phyloP scores from a whole-genome alignment of 73 alveolate species.

The Paramecium sexaurelia region DNA sequence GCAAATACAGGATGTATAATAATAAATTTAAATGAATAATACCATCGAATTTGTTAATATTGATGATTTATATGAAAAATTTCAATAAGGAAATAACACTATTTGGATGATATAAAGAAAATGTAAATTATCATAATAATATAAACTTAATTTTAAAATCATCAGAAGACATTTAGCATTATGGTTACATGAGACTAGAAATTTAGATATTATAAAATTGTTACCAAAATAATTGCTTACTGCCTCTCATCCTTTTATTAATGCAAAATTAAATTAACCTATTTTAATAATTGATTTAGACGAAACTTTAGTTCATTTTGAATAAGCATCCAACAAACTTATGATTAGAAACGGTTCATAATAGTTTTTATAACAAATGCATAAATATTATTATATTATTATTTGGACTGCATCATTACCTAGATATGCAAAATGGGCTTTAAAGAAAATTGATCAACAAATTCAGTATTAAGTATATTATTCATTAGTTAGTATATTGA shows the following conservation, averaged over 20 bases:
- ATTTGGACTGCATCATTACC: conserved; percentile 61
- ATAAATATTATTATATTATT: background rate
- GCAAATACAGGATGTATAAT: background rate
- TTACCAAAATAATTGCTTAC: background rate
- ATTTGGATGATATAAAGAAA: conserved; percentile 9
- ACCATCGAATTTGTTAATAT: background rate
- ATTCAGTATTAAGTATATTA: conserved; percentile 15
- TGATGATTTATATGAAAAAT: background rate
- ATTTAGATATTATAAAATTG: background rate
- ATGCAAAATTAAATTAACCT: background rate
- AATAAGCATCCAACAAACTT: background rate
- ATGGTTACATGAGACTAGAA: conserved; percentile 21
- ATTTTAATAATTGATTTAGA: conserved; percentile 39
- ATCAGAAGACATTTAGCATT: conserved; percentile 29
- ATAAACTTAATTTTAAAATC: conserved; percentile 24
- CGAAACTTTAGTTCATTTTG: conserved; percentile 48
- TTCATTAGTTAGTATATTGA: conserved; percentile 42
- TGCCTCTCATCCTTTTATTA: conserved; percentile 22
- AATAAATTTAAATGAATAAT: background rate
- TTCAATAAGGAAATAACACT: background rate
- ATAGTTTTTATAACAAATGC: background rate
- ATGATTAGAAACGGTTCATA: background rate
- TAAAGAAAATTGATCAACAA: conserved; percentile 20
- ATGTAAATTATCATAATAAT: background rate
- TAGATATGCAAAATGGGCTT: conserved; percentile 57